A percentile compares a stretch with the other conserved stretches of the same genome.
Conservation (phyloP, 2,329 filamentous ascomycete species). For the Fusarium solani-melongenae region DNA sequence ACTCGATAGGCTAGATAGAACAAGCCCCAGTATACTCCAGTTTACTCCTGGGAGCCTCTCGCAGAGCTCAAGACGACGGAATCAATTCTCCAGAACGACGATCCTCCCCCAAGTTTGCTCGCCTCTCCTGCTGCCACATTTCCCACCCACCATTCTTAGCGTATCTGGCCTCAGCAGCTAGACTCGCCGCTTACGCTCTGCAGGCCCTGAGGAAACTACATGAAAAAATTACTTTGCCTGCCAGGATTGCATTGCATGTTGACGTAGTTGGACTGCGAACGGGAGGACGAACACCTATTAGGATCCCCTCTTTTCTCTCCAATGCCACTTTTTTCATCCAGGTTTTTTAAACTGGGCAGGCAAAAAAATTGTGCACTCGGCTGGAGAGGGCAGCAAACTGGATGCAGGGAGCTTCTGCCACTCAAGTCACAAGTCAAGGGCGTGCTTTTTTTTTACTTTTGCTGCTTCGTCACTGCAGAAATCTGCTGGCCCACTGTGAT, state of each 20-base stretch:
- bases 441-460: slow-evolving; percentile 18
- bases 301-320: background rate
- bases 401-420: slow-evolving; percentile 13
- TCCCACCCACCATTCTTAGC: background rate
- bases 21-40: background rate
- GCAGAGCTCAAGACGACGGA: background rate
- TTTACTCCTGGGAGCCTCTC: background rate
- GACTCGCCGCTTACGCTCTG: background rate
- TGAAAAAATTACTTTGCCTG: background rate
- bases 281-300: background rate
- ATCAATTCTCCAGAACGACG: background rate
- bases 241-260: background rate
- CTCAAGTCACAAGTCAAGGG: background rate
- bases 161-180: background rate
- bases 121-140: background rate
- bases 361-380: background rate
- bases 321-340: background rate
- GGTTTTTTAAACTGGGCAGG: background rate
- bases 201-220: background rate
- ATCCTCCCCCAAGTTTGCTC: background rate
- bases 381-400: background rate
- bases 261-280: background rate
- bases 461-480: background rate
- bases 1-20: background rate
- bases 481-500: background rate